Conservation (phyloP, 2,329 filamentous ascomycete species). For the Akanthomyces lecanii region DNA sequence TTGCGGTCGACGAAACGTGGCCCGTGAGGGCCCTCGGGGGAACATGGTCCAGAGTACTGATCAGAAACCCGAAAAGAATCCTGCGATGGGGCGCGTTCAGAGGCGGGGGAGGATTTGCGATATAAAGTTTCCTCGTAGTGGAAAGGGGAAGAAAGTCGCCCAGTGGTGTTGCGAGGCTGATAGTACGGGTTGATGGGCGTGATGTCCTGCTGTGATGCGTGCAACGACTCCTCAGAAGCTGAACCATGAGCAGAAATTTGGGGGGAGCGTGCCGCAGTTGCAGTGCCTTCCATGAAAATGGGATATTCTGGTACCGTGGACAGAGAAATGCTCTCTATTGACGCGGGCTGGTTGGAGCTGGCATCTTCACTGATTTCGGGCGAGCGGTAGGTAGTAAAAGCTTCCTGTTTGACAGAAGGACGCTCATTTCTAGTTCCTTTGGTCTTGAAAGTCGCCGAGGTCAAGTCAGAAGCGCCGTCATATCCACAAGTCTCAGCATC, state of each 20-base stretch:
- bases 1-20: slow-evolving; percentile 7
- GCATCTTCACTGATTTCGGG: not conserved
- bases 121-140: not conserved
- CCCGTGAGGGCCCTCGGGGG: not conserved
- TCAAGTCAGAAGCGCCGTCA: not conserved
- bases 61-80: not conserved
- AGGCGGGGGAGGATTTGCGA: not conserved
- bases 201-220: not conserved
- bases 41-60: not conserved
- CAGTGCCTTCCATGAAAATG: slow-evolving; percentile 8
- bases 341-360: not conserved
- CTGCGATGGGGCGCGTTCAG: not conserved
- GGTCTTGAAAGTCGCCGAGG: not conserved
- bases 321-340: slow-evolving; percentile 17
- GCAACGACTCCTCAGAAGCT: not conserved
- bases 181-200: slow-evolving; percentile 33
- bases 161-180: slow-evolving; percentile 23
- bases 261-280: not conserved
- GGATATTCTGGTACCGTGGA: slow-evolving; percentile 21
- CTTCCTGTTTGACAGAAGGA: not conserved
- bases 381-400: not conserved
- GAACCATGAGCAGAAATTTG: not conserved
- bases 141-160: not conserved
- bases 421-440: not conserved
- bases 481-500: not conserved